These are phyloP conservation scores for Rhizophagus prolifer DNA, from an alignment of 192 early-diverging fungal species.

Conservation along the genomic window DNA sequence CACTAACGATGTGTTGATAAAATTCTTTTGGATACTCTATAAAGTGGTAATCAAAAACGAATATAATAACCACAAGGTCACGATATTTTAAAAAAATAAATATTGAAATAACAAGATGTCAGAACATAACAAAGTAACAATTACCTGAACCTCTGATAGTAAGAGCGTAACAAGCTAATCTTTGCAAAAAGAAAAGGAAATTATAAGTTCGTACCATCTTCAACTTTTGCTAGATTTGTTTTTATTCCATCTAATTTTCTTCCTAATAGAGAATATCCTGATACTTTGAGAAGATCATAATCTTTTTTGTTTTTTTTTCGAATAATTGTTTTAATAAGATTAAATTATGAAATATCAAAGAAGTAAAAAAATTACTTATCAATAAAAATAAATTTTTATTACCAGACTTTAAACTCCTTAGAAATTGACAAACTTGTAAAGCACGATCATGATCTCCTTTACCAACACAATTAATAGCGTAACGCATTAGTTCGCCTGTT, in stretches of 20 bases:
- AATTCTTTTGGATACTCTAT: constrained; percentile 23
- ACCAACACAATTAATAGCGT: constrained; percentile 53
- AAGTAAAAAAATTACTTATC: no score
- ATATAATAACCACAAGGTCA: not conserved
- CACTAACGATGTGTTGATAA: constrained; percentile 11
- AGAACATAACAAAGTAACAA: not conserved
- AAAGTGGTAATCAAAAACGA: not conserved
- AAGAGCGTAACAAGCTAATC: constrained; percentile 12
- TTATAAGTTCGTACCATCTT: constrained; percentile 35
- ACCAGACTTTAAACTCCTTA: constrained; percentile 37
- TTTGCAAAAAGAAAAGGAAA: no score
- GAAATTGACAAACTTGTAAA: constrained; percentile 34
- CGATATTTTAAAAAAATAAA: not conserved
- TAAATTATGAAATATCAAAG: no score
- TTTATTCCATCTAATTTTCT: constrained; percentile 39
- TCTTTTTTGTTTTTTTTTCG: constrained; percentile 24
- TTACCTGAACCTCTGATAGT: not conserved
- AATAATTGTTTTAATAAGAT: not conserved
- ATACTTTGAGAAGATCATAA: constrained; percentile 28
- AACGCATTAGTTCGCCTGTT: constrained; percentile 62
- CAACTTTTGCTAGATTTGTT: constrained; percentile 41
- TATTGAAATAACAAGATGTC: not conserved
- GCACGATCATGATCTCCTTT: constrained; percentile 35
- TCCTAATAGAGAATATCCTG: not conserved
- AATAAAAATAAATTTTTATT: not conserved